Evolutionary conservation across 768 basidiomycete genomes (phyloP).

Genomic region (Lactarius vividus): DNA sequence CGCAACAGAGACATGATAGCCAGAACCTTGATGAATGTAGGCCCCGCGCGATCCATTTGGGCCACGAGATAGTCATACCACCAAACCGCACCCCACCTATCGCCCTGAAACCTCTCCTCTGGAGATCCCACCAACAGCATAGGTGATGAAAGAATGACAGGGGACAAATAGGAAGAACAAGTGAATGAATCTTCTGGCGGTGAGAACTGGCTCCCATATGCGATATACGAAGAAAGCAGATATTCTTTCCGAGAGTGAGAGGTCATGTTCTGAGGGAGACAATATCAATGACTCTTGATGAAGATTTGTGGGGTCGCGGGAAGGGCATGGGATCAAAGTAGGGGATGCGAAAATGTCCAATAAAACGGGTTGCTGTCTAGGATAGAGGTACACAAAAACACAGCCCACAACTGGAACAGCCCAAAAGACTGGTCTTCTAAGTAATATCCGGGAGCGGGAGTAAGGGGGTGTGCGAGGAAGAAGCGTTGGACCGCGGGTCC

Average conservation of each 20-base stretch:
- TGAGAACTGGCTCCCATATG: slow-evolving; percentile 84
- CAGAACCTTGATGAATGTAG: slow-evolving; percentile 92
- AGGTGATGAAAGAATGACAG: slow-evolving; percentile 79
- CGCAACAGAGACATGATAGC: not conserved
- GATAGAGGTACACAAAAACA: slow-evolving; percentile 47
- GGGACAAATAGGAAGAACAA: slow-evolving; percentile 84
- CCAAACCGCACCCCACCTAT: slow-evolving; percentile 93
- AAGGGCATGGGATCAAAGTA: slow-evolving; percentile 45
- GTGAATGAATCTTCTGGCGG: slow-evolving; percentile 76
- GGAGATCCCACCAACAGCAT: slow-evolving; percentile 73
- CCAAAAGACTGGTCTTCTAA: slow-evolving; percentile 44
- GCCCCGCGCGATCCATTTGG: slow-evolving; percentile 93
- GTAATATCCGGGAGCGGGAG: slow-evolving; percentile 34
- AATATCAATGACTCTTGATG: slow-evolving; percentile 43
- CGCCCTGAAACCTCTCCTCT: slow-evolving; percentile 56
- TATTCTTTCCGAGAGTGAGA: slow-evolving; percentile 46
- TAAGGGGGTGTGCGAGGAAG: slow-evolving; percentile 37
- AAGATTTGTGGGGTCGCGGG: slow-evolving; percentile 20
- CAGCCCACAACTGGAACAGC: slow-evolving; percentile 57
- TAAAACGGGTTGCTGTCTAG: slow-evolving; percentile 42
- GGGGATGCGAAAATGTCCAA: slow-evolving; percentile 52
- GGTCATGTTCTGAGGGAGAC: slow-evolving; percentile 66
- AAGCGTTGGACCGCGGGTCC: slow-evolving; percentile 30
- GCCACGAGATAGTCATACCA: slow-evolving; percentile 90
- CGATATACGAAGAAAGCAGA: slow-evolving; percentile 48